Evolutionary conservation across 352 stramenopile species (phyloP), one percentile per base, ranked within the genome.

Genomic region (Pythium guiyangense): DNA sequence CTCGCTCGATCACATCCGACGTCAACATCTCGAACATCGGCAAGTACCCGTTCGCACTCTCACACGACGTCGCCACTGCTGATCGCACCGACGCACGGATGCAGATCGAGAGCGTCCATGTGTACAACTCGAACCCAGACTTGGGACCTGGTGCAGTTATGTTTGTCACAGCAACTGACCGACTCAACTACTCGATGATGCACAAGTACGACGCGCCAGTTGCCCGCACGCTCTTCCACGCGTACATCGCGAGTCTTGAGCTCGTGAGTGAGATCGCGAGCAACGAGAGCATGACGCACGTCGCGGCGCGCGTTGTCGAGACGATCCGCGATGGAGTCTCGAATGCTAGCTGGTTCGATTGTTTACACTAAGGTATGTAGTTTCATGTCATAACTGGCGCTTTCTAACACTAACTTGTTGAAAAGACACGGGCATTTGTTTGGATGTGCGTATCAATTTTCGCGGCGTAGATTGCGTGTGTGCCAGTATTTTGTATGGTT

Each of bases 21-120:
- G 49, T 54, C 3, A 35, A 42, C 18, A 31, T 66, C 22, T 66
- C 60, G 1, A 66, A 48, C 37, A 39, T 66, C 5, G 60, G 60
- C 6, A 27, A 22, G 26, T 66, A 66, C 52, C n/a, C n/a, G n/a
- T n/a, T n/a, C n/a, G n/a, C n/a, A n/a, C n/a, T n/a, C n/a, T n/a
- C n/a, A n/a, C n/a, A 60, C 17, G 20, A 4, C 2, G 18, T 27
- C 15, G 31, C 17, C 17, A n/a, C 20, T 12, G 18, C 22, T 27
- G 37, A 56, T 15, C 1, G 18, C 6, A 22, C 18, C 25, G 15
- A 57, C 6, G 14, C 5, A 3, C n/a, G n/a, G n/a, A 49, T 52
- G n/a, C 12, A 9, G 8, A 37, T 66, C 20, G 18, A 58, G n/a
- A 51, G 37, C 4, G 35, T 66, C 0, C 50, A 63, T 26, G 43